Conservation (phyloP, 352 stramenopile species). For the Globisporangium carolinianum region DNA sequence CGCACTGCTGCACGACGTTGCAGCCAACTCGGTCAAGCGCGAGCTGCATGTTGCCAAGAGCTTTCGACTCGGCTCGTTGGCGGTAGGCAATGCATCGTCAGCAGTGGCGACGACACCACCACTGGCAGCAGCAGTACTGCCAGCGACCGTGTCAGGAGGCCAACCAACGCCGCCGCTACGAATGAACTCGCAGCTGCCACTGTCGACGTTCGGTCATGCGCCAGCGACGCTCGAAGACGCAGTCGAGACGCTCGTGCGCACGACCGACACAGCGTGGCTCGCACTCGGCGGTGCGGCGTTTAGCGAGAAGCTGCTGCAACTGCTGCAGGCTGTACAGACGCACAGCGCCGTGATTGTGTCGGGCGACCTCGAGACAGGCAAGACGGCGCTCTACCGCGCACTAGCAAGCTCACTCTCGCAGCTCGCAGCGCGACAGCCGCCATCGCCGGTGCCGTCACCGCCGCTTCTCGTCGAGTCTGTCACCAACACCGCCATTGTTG, state of each 20-base stretch:
- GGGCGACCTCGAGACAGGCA: slow-evolving; percentile 36
- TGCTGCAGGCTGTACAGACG: slow-evolving; percentile 29
- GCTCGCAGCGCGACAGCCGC: slow-evolving; percentile 1
- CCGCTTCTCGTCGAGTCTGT: neutral
- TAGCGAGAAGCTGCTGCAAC: slow-evolving; percentile 31
- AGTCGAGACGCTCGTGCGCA: slow-evolving; percentile 19
- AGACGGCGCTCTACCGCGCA: slow-evolving; percentile 42
- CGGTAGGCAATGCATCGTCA: neutral
- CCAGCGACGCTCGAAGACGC: slow-evolving; percentile 21
- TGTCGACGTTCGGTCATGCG: neutral
- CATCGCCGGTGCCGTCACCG: neutral
- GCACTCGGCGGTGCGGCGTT: slow-evolving; percentile 24
- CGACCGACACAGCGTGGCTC: slow-evolving; percentile 18
- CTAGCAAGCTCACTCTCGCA: slow-evolving; percentile 25
- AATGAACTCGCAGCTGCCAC: too few relatives aligned
- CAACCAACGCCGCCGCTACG: too few relatives aligned
- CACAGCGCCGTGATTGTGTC: slow-evolving; percentile 29
- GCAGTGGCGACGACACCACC: neutral
- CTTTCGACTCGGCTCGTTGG: slow-evolving; percentile 3
- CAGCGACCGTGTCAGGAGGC: too few relatives aligned
- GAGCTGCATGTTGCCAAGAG: slow-evolving; percentile 22
- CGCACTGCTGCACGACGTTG: slow-evolving; percentile 35
- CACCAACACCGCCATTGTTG: neutral
- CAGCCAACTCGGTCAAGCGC: slow-evolving; percentile 11
- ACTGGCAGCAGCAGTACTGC: neutral